Conservation (phyloP, 352 stramenopile species). For the Sclerospora graminicola region DNA sequence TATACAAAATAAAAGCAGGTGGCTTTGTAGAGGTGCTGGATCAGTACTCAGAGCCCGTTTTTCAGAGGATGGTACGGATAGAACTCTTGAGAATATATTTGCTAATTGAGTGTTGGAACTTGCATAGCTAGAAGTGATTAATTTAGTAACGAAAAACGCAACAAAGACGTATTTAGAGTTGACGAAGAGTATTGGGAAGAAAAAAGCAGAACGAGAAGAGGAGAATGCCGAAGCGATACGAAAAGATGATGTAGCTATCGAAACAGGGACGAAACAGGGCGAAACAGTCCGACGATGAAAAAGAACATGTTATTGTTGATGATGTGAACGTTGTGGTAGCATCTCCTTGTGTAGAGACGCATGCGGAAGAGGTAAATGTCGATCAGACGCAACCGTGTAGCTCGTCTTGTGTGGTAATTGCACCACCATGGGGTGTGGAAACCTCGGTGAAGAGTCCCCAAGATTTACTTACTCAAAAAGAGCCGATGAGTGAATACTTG, state of each 20-base stretch:
- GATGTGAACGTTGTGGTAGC: background rate
- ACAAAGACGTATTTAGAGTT: no score
- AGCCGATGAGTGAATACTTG: conserved; percentile 16
- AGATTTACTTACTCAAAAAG: conserved; percentile 25
- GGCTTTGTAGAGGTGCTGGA: conserved; percentile 57
- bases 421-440: conserved; percentile 6
- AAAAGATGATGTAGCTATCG: background rate
- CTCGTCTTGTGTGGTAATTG: background rate
- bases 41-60: conserved; percentile 38
- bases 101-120: conserved; percentile 9
- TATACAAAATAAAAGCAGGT: conserved; percentile 30
- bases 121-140: conserved; percentile 28
- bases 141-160: conserved; percentile 14
- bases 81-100: background rate
- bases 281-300: background rate
- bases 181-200: background rate
- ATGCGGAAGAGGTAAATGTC: conserved; percentile 1
- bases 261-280: conserved; percentile 2
- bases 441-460: conserved; percentile 10
- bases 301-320: background rate
- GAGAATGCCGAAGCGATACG: conserved; percentile 4
- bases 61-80: conserved; percentile 30
- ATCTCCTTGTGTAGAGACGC: background rate
- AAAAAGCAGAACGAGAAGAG: background rate
- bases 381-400: conserved; percentile 3